Evolutionary conservation across 495 filamentous ascomycete genomes (phyloP).

Genomic region (Stereocaulon alpinum): DNA sequence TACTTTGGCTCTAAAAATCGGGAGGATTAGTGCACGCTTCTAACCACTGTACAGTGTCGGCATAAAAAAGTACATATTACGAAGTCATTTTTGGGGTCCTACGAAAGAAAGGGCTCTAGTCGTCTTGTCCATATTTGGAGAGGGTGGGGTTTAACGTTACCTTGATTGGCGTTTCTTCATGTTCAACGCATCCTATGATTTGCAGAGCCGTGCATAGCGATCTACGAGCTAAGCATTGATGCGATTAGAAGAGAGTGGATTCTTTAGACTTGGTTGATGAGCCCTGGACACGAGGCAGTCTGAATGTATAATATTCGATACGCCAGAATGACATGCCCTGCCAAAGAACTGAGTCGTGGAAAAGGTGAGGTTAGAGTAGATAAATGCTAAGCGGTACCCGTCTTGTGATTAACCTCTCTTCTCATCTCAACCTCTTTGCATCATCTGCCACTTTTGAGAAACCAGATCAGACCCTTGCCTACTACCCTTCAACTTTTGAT

Average conservation of each 20-base stretch:
- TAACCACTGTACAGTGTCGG: constrained; percentile 4
- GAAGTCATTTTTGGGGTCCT: background rate
- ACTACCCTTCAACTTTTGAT: too few relatives aligned
- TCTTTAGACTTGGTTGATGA: background rate
- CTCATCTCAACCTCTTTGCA: background rate
- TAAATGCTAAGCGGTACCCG: background rate
- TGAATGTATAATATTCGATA: background rate
- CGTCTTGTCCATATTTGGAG: background rate
- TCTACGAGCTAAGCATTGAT: background rate
- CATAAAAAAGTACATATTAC: background rate
- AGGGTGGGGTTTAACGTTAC: background rate
- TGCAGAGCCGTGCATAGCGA: background rate
- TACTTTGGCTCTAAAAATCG: constrained; percentile 21
- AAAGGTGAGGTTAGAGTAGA: background rate
- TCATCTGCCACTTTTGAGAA: background rate
- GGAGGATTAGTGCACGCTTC: constrained; percentile 12
- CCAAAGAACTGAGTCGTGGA: background rate
- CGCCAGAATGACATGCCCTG: background rate
- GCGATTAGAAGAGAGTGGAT: background rate
- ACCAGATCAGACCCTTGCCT: background rate
- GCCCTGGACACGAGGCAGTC: background rate
- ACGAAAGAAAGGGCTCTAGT: background rate
- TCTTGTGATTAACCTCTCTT: background rate
- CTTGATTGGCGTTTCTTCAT: background rate
- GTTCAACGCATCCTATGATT: background rate